Evolutionary conservation across 1,139 yeast species (phyloP), one percentile per base, ranked within the genome.

Genomic region (Candida gigantensis): DNA sequence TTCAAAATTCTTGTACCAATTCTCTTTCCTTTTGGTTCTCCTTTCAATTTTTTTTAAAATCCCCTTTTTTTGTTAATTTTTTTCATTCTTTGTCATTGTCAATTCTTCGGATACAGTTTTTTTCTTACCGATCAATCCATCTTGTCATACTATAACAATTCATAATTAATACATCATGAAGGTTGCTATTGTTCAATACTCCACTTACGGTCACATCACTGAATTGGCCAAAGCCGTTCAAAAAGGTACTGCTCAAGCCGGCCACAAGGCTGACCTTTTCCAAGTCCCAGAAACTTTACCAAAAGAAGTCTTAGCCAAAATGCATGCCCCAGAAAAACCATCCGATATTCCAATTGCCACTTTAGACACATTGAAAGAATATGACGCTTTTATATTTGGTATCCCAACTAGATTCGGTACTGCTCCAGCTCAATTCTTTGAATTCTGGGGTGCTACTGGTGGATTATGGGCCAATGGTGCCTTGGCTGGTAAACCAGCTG

Each of bases 141-240:
- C 23, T 13, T 12, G 18, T 9, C 28, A 12, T 16, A 28, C 8
- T 11, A 11, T 10, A 10, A 19, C 12, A 25, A 15, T 9, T 12
- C n/a, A 4, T 20, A 20, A 33, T 14, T 19, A 33, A 26, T 15
- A 27, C 30, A 35, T 24, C 19, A 59, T 60, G 62, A 68, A 68
- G 57, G 54, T 67, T 24, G 75, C 74, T 12, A 74, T 82, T 51
- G 65, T 81, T 42, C 66, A 74, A 50, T 81, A 80, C 60, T 78
- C 87, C 31, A 66, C 78, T 30, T 81, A 79, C 57, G 84, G 84
- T 37, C 89, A 82, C 56, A 60, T 79, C 43, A 65, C 68, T 41
- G 54, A 60, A 28, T 53, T 81, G 58, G 84, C 80, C 28, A 55
- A 62, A 43, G 57, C 63, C 28, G 55, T 71, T 38, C 61, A 71